Evolutionary conservation across 1,139 yeast genomes (phyloP), one percentile per base, ranked within the genome.

Genomic region (Pichia sp.): DNA sequence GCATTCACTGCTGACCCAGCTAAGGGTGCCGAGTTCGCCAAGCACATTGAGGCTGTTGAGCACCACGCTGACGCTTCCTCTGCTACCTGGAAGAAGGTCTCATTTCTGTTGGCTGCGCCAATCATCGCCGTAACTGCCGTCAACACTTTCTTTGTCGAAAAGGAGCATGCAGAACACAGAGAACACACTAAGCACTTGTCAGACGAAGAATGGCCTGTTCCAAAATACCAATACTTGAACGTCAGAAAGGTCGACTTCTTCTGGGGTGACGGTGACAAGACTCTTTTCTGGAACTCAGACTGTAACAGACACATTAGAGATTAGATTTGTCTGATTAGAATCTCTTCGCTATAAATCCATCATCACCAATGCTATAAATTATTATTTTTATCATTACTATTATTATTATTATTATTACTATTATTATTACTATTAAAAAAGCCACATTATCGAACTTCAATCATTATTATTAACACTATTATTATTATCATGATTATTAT

Each of bases 191-290:
- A 78, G 63, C 89, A 87, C 68, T 77, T 89, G 59, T 69, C 85
- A 46, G 97, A 90, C 72, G 95, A 86, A 64, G 96, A 90, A 72
- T 87, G 96, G 90, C 97, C 97, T 67, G 77, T 74, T 60, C 58
- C 59, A 50, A 95, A 87, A 75, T 89, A 88, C 77, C 93, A 85
- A 63, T 93, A 84, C 82, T 92, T 86, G 79, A 92, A 93, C 80
- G 74, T 90, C 67, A 88, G 98, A 82, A 72, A 73, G 69, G 85
- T 83, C 74, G 86, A 87, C 71, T 87, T 81, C 82, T 92, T 90
- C 85, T 93, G 98, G 98, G 98, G 98, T 70, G 92, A 92, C 71
- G 98, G 99, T 71, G 96, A 90, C 80, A 85, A 89, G 81, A 90
- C 98, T 61, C 77, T 87, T 71, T 93, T 93, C 87, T 93, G 99